Evolutionary conservation across 441 rosid genomes (phyloP).

Genomic region (Biscutella laevigata): DNA sequence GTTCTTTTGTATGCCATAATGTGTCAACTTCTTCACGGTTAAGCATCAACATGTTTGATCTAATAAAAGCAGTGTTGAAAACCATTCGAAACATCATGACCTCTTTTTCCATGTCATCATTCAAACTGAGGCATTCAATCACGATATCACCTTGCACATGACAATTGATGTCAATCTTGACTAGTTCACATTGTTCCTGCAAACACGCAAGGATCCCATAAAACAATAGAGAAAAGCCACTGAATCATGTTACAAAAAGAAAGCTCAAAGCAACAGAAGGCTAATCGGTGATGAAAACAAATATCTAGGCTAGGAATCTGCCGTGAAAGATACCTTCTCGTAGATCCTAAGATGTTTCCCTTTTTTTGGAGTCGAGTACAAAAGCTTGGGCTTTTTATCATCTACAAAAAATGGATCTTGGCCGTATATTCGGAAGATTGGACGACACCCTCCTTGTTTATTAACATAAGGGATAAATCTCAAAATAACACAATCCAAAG

Average conservation of each 20-base stretch:
- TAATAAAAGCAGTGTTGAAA: conserved; percentile 87
- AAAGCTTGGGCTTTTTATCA: conserved; percentile 45
- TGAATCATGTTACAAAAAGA: neutral
- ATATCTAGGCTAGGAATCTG: too few relatives aligned
- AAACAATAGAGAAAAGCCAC: conserved; percentile 2
- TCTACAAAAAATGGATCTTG: conserved; percentile 64
- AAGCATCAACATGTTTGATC: conserved; percentile 91
- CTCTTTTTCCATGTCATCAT: conserved; percentile 68
- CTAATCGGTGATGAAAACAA: too few relatives aligned
- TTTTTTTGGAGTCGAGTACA: conserved; percentile 61
- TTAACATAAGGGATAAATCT: conserved; percentile 68
- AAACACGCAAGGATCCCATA: conserved; percentile 17
- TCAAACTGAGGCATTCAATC: conserved; percentile 75
- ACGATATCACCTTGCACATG: conserved; percentile 85
- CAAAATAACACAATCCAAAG: conserved; percentile 76
- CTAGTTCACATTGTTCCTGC: conserved; percentile 80
- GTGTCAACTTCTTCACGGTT: conserved; percentile 84
- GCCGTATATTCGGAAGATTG: conserved; percentile 77
- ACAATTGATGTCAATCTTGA: conserved; percentile 84
- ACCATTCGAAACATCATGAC: conserved; percentile 75
- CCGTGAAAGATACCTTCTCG: conserved; percentile 57
- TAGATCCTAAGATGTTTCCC: conserved; percentile 48
- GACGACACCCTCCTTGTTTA: conserved; percentile 73
- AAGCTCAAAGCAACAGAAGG: too few relatives aligned
- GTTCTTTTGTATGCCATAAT: conserved; percentile 72